A percentile compares a stretch with the other conserved stretches of the same genome.
phyloP scores from a whole-genome alignment of 2,329 filamentous ascomycete genomes.

The Didymella glomerata region DNA sequence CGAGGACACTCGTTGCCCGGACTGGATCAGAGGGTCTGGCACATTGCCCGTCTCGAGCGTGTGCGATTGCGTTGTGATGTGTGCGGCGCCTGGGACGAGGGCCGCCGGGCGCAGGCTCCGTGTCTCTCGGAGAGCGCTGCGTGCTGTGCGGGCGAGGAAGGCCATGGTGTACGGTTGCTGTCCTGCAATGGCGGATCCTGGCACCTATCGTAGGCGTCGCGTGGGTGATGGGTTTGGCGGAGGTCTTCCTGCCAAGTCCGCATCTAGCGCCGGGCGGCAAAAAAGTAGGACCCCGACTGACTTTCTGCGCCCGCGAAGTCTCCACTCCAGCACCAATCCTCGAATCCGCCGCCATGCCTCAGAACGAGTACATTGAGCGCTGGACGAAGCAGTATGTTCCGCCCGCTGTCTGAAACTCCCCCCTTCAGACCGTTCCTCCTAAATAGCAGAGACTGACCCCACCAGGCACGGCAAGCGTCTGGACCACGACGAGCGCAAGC shows the following conservation, averaged over 20 bases:
- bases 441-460: constrained; percentile 26
- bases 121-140: constrained; percentile 71
- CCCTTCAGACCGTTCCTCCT: neutral
- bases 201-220: neutral
- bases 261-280: neutral
- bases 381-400: constrained; percentile 68
- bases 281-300: neutral
- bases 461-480: constrained; percentile 57
- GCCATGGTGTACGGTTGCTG: constrained; percentile 33
- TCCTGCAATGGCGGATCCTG: constrained; percentile 2
- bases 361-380: constrained; percentile 81
- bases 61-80: constrained; percentile 55
- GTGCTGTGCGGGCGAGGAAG: constrained; percentile 62
- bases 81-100: constrained; percentile 61
- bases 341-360: constrained; percentile 64
- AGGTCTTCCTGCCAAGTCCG: constrained; percentile 22
- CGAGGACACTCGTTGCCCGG: constrained; percentile 51
- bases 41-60: constrained; percentile 49
- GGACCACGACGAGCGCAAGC: constrained; percentile 86
- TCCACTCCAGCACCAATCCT: constrained; percentile 18
- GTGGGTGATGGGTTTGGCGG: constrained; percentile 22
- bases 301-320: constrained; percentile 15
- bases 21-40: constrained; percentile 57
- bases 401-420: constrained; percentile 13
- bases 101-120: constrained; percentile 58